Conservation (phyloP, 192 early-diverging fungal genomes). For the Backusella psychrophila region DNA sequence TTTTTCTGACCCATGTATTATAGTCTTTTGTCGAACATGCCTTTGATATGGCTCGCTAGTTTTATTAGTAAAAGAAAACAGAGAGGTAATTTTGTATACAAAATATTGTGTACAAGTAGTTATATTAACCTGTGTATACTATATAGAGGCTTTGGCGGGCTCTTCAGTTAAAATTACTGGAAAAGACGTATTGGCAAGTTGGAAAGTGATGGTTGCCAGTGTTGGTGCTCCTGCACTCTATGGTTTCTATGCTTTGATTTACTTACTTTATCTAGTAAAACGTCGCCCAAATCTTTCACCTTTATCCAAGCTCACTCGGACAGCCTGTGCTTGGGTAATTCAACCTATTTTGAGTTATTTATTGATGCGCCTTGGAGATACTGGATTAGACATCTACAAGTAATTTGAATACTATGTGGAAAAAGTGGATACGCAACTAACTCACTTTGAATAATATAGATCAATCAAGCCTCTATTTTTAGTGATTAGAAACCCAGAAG, state of each 20-base stretch:
- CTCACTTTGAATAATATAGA: slow-evolving; percentile 33
- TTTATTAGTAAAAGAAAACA: slow-evolving; percentile 52
- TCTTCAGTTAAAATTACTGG: slow-evolving; percentile 94
- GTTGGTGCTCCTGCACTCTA: slow-evolving; percentile 74
- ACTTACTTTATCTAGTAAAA: slow-evolving; percentile 41
- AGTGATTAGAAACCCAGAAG: slow-evolving; percentile 54
- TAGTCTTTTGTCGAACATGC: slow-evolving; percentile 53
- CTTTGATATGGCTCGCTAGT: slow-evolving; percentile 46
- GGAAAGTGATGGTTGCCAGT: slow-evolving; percentile 85
- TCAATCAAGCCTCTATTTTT: slow-evolving; percentile 86
- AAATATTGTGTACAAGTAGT: background rate
- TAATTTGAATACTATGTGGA: slow-evolving; percentile 15
- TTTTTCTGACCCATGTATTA: background rate
- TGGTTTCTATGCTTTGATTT: slow-evolving; percentile 62
- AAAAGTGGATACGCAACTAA: background rate
- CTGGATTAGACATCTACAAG: slow-evolving; percentile 71
- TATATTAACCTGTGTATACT: background rate
- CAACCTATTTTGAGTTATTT: slow-evolving; percentile 69
- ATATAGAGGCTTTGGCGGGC: slow-evolving; percentile 73
- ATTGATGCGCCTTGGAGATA: slow-evolving; percentile 70
- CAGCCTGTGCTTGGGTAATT: slow-evolving; percentile 34
- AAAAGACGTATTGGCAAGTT: slow-evolving; percentile 92
- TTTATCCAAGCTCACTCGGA: slow-evolving; percentile 29
- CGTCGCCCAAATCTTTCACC: slow-evolving; percentile 16
- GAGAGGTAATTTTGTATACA: slow-evolving; percentile 27